phyloP scores from a whole-genome alignment of 306 rosid species.

The Coriaria nepalensis region DNA sequence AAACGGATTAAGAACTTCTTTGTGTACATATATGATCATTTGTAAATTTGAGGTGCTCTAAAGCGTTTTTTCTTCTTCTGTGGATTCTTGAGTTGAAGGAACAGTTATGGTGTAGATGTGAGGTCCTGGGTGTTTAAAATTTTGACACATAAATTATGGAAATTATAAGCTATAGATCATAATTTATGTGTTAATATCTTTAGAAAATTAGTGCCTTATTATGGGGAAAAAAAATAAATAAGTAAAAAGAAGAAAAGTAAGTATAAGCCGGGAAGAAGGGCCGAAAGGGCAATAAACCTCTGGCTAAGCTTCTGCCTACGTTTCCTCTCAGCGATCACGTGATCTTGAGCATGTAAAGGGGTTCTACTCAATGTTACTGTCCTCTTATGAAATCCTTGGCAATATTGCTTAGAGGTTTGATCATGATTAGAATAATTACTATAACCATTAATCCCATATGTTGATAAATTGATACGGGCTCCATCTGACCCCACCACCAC shows the following conservation, averaged over 20 bases:
- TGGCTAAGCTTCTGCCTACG: slow-evolving; percentile 40
- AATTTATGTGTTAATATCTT: neutral
- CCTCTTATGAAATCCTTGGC: slow-evolving; percentile 20
- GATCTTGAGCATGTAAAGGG: slow-evolving; percentile 27
- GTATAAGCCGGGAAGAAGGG: slow-evolving; percentile 39
- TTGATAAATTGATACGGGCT: slow-evolving; percentile 9
- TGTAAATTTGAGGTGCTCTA: no score
- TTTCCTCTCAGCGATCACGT: slow-evolving; percentile 41
- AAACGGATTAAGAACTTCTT: no score
- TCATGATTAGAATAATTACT: slow-evolving; percentile 2
- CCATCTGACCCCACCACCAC: neutral
- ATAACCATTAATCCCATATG: slow-evolving; percentile 3
- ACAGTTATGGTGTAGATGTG: no score
- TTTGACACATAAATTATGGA: no score
- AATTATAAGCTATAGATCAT: neutral
- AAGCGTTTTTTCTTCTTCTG: no score
- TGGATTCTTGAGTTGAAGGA: no score
- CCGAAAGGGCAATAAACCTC: slow-evolving; percentile 32
- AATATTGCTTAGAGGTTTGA: slow-evolving; percentile 10
- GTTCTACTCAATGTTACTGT: slow-evolving; percentile 11
- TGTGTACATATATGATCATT: no score
- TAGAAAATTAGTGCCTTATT: neutral
- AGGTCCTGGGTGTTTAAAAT: no score
- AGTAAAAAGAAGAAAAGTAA: no score
- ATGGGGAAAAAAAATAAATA: no score